Evolutionary conservation across 2,329 filamentous ascomycete species (phyloP).

Genomic region (Phialophora macrospora): DNA sequence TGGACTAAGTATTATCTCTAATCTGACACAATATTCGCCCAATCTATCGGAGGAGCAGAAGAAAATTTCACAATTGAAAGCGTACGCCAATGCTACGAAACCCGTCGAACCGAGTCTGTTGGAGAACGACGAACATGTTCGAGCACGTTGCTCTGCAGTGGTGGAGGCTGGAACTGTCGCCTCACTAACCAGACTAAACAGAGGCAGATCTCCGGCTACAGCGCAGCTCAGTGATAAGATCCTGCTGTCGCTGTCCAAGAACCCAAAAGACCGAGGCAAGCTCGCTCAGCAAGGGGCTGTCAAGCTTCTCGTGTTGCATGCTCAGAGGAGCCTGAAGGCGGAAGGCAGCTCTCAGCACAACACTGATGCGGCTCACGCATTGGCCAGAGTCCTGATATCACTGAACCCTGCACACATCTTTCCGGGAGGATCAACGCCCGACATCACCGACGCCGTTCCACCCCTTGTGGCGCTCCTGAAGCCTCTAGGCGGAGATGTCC

Average conservation of each 20-base stretch:
- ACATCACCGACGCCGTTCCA: slow-evolving; percentile 76
- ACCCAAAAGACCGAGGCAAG: slow-evolving; percentile 72
- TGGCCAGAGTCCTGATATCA: slow-evolving; percentile 84
- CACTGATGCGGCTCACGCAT: slow-evolving; percentile 71
- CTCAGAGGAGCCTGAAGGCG: slow-evolving; percentile 45
- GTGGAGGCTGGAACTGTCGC: slow-evolving; percentile 80
- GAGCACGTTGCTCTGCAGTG: slow-evolving; percentile 73
- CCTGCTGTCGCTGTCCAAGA: slow-evolving; percentile 75
- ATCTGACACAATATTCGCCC: slow-evolving; percentile 81
- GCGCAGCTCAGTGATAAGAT: slow-evolving; percentile 76
- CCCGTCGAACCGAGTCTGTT: slow-evolving; percentile 67
- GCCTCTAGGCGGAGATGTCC: slow-evolving; percentile 39
- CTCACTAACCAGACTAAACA: slow-evolving; percentile 75
- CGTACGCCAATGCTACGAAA: slow-evolving; percentile 86
- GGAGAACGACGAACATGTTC: slow-evolving; percentile 76
- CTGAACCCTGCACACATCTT: slow-evolving; percentile 86
- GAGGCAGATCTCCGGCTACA: slow-evolving; percentile 70
- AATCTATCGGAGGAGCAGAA: slow-evolving; percentile 85
- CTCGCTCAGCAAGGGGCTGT: slow-evolving; percentile 94
- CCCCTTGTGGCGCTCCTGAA: slow-evolving; percentile 77
- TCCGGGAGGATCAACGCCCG: slow-evolving; percentile 73
- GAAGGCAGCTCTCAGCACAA: slow-evolving; percentile 45
- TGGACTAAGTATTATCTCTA: slow-evolving; percentile 80
- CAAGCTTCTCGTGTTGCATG: slow-evolving; percentile 76
- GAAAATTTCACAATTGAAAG: slow-evolving; percentile 87